Evolutionary conservation across 768 basidiomycete genomes (phyloP).

Genomic region (Podaxis rugospora): DNA sequence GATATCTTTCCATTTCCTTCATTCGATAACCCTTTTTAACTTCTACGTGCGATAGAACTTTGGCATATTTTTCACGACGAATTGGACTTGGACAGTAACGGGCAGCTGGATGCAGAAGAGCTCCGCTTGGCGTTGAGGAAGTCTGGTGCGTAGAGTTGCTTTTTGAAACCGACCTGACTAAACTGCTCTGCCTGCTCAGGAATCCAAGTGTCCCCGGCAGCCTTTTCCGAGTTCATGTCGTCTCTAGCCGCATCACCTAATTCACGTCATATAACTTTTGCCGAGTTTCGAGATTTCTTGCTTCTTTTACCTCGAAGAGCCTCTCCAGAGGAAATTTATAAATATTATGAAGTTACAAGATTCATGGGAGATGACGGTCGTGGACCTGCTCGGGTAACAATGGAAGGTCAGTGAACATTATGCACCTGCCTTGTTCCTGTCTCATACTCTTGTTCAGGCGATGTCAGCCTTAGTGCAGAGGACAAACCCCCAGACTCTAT

Average conservation of each 20-base stretch:
- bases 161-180: not conserved
- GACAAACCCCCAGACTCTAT: constrained; percentile 48
- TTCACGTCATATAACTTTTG: constrained; percentile 68
- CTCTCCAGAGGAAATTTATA: constrained; percentile 82
- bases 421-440: not conserved
- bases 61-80: constrained; percentile 92
- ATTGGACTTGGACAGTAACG: constrained; percentile 87
- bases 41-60: constrained; percentile 50
- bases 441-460: constrained; percentile 41
- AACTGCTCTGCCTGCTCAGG: constrained; percentile 38
- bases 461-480: constrained; percentile 75
- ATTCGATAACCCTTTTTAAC: constrained; percentile 10
- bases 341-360: constrained; percentile 68
- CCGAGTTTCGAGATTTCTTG: constrained; percentile 87
- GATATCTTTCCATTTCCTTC: constrained; percentile 19
- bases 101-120: constrained; percentile 60
- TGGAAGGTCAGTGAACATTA: constrained; percentile 66
- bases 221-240: constrained; percentile 78
- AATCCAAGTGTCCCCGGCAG: constrained; percentile 62
- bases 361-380: constrained; percentile 72
- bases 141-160: constrained; percentile 48
- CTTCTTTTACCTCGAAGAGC: constrained; percentile 79
- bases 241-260: constrained; percentile 70
- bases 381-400: constrained; percentile 76
- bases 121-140: constrained; percentile 45